phyloP scores from a whole-genome alignment of 371 early-diverging fungal genomes.

The Mortierella sp. region DNA sequence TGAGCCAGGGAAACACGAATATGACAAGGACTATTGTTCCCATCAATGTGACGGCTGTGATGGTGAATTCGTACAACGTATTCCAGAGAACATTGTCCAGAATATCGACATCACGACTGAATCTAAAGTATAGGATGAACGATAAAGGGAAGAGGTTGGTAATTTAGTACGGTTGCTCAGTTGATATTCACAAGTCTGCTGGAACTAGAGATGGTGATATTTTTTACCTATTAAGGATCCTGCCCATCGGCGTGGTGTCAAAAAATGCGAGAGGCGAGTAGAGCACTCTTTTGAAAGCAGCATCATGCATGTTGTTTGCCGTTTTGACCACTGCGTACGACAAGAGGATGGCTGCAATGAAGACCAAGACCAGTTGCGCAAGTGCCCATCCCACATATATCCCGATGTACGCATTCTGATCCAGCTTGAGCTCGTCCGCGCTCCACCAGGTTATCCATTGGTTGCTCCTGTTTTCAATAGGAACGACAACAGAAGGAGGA shows the following conservation, averaged over 20 bases:
- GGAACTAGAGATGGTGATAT: too few species aligned
- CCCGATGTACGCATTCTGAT: slow-evolving; percentile 9
- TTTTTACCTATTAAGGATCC: slow-evolving; percentile 83
- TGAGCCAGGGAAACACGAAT: slow-evolving; percentile 71
- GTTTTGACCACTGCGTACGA: slow-evolving; percentile 38
- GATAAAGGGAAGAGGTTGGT: too few species aligned
- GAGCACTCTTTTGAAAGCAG: slow-evolving; percentile 60
- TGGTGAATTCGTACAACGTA: slow-evolving; percentile 73
- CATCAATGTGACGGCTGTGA: slow-evolving; percentile 70
- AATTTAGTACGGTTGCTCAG: too few species aligned
- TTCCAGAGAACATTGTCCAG: slow-evolving; percentile 81
- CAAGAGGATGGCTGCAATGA: slow-evolving; percentile 29
- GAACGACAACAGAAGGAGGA: too few species aligned
- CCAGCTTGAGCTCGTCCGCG: too few species aligned
- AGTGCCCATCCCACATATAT: slow-evolving; percentile 48
- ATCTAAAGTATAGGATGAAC: slow-evolving; percentile 43
- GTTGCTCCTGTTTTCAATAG: too few species aligned
- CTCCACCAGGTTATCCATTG: too few species aligned
- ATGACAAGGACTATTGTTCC: slow-evolving; percentile 76
- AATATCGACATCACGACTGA: slow-evolving; percentile 84
- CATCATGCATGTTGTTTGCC: slow-evolving; percentile 37
- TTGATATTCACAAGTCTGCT: too few species aligned
- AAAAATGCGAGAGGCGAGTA: slow-evolving; percentile 85
- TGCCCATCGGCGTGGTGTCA: slow-evolving; percentile 86
- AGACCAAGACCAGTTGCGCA: slow-evolving; percentile 39